Percentiles rank a stretch among this genome's conserved stretches.
phyloP scores from a whole-genome alignment of 2,329 filamentous ascomycete species.

The Zasmidium cellare region DNA sequence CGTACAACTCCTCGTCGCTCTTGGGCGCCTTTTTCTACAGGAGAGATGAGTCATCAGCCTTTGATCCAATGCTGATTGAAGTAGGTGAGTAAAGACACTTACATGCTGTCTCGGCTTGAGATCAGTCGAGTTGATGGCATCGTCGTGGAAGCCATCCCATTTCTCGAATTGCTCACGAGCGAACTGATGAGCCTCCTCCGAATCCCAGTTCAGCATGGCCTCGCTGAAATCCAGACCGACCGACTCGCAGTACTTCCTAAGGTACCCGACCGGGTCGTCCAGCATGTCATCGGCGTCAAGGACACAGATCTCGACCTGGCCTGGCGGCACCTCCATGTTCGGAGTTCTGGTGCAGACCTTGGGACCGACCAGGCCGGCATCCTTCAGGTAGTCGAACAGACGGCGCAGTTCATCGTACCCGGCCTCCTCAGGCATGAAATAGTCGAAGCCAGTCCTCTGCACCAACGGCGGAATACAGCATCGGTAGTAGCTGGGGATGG shows the following conservation, averaged over 20 bases:
- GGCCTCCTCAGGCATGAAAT: constrained; percentile 85
- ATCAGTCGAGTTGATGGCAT: constrained; percentile 80
- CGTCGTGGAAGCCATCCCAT: constrained; percentile 96
- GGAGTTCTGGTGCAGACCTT: constrained; percentile 51
- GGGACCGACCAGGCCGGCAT: constrained; percentile 69
- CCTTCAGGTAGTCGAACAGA: constrained; percentile 80
- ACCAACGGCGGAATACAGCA: constrained; percentile 89
- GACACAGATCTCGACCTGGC: constrained; percentile 69
- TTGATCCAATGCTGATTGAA: constrained; percentile 5
- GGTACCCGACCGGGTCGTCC: constrained; percentile 74
- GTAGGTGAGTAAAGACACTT: constrained; percentile 30
- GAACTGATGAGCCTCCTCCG: constrained; percentile 66
- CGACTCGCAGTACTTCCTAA: constrained; percentile 77
- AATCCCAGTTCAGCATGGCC: constrained; percentile 82
- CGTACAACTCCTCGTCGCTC: constrained; percentile 65
- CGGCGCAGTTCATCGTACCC: constrained; percentile 86
- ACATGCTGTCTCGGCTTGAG: constrained; percentile 69
- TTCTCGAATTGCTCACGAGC: constrained; percentile 84
- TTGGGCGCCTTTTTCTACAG: constrained; percentile 60
- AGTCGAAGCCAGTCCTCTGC: constrained; percentile 76
- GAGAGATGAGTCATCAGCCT: constrained; percentile 5
- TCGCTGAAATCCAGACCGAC: constrained; percentile 75
- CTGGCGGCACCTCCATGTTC: constrained; percentile 28
- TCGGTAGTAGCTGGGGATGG: constrained; percentile 91
- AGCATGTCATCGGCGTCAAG: constrained; percentile 93